phyloP scores from a whole-genome alignment of 2,329 filamentous ascomycete species.

The Chaetomiaceae sp. region DNA sequence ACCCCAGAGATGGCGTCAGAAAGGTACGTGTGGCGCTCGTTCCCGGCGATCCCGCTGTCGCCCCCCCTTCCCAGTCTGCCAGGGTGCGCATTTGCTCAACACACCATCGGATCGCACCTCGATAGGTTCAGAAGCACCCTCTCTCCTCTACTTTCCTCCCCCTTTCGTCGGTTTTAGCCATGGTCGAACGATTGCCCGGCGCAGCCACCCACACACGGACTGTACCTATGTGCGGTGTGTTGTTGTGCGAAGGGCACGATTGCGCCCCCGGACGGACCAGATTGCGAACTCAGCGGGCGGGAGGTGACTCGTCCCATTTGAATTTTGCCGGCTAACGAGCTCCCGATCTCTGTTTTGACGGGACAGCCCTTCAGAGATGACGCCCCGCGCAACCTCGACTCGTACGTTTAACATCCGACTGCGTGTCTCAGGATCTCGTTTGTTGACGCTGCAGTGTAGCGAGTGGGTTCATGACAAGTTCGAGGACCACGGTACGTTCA shows the following conservation, averaged over 20 bases:
- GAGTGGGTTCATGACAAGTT: slow-evolving; percentile 95
- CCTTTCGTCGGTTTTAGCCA: slow-evolving; percentile 17
- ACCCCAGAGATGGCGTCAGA: slow-evolving; percentile 79
- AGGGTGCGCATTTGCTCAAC: slow-evolving; percentile 11
- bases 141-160: slow-evolving; percentile 27
- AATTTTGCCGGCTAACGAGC: slow-evolving; percentile 38
- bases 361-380: slow-evolving; percentile 57
- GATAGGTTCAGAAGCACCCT: slow-evolving; percentile 24
- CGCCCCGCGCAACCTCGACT: slow-evolving; percentile 60
- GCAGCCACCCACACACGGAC: slow-evolving; percentile 21
- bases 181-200: slow-evolving; percentile 21
- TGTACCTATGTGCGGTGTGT: neutral
- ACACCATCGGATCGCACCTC: slow-evolving; percentile 18
- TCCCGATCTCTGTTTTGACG: slow-evolving; percentile 35
- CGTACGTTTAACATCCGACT: slow-evolving; percentile 42
- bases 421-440: neutral
- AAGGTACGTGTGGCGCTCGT: slow-evolving; percentile 55
- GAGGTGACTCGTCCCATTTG: slow-evolving; percentile 32
- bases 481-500: slow-evolving; percentile 59
- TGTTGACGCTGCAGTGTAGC: slow-evolving; percentile 38
- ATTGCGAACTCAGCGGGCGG: slow-evolving; percentile 23
- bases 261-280: slow-evolving; percentile 25
- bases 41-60: neutral
- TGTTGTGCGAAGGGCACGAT: slow-evolving; percentile 24
- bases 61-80: neutral